These are phyloP conservation scores for Hevea brasiliensis DNA, from an alignment of 345 rosid species.

Conservation along the genomic window DNA sequence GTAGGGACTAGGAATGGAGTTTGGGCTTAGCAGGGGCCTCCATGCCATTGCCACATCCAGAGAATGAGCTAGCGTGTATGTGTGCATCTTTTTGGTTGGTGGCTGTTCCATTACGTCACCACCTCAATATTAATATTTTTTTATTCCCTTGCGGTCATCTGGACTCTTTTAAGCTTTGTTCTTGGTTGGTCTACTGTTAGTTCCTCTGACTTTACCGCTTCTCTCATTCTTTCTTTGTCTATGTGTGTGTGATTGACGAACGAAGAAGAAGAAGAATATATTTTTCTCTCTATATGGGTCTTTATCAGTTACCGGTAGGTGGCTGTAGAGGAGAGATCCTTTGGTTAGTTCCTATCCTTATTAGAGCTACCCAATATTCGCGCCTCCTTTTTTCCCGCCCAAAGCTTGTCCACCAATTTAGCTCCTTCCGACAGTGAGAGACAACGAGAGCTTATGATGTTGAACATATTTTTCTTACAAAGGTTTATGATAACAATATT, in stretches of 20 bases:
- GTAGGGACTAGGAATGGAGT: constrained; percentile 49
- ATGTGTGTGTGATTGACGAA: too few relatives aligned
- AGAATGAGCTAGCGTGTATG: not conserved
- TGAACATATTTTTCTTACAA: constrained; percentile 21
- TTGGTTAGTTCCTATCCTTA: not conserved
- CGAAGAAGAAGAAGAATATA: not conserved
- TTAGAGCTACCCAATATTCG: constrained; percentile 29
- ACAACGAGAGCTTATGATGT: constrained; percentile 42
- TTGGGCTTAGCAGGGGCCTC: constrained; percentile 33
- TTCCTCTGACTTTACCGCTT: constrained; percentile 20
- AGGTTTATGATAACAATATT: constrained; percentile 13
- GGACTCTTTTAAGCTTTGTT: constrained; percentile 17
- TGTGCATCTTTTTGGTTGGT: constrained; percentile 36
- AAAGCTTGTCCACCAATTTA: constrained; percentile 60
- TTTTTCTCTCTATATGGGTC: constrained; percentile 21
- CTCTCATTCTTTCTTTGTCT: too few relatives aligned
- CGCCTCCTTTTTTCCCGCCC: constrained; percentile 43
- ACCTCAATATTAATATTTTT: not conserved
- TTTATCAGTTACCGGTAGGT: constrained; percentile 56
- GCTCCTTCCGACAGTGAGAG: constrained; percentile 45
- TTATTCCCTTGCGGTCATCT: constrained; percentile 24
- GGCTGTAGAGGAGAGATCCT: constrained; percentile 14
- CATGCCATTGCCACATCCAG: constrained; percentile 34
- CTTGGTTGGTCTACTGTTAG: constrained; percentile 26
- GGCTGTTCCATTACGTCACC: constrained; percentile 53